Percentiles rank a stretch among this genome's conserved stretches.
Evolutionary conservation across 495 filamentous ascomycete species (phyloP).

Genomic region (Elasticomyces elasticus): DNA sequence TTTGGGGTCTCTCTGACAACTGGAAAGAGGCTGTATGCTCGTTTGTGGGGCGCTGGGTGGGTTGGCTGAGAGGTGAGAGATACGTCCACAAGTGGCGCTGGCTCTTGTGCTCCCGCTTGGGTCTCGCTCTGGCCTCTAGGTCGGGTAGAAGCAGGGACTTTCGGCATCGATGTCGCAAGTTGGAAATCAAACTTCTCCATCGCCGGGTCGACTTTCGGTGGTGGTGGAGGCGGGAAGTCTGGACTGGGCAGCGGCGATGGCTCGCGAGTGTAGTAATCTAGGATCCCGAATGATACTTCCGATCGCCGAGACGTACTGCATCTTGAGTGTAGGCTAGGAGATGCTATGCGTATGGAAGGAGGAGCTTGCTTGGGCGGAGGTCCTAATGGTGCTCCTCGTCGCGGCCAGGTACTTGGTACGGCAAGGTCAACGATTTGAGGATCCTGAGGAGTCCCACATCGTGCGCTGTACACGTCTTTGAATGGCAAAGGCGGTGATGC

Average conservation of each 20-base stretch:
- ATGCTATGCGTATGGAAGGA: neutral
- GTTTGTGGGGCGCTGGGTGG: neutral
- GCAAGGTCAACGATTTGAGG: constrained; percentile 15
- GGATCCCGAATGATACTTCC: constrained; percentile 16
- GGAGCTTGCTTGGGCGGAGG: neutral
- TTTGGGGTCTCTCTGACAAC: constrained; percentile 2
- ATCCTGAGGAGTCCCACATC: neutral
- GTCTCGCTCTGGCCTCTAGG: neutral
- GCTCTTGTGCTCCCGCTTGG: neutral
- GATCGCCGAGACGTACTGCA: constrained; percentile 5
- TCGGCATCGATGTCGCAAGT: neutral
- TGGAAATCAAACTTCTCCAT: constrained; percentile 20
- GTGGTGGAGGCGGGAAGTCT: neutral
- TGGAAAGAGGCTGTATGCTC: constrained; percentile 18
- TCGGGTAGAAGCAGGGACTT: neutral
- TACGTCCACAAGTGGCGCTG: neutral
- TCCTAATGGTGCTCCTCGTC: neutral
- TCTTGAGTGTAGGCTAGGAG: neutral
- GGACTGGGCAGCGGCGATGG: constrained; percentile 12
- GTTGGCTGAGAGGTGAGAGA: neutral
- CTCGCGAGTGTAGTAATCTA: constrained; percentile 15
- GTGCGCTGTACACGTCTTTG: neutral
- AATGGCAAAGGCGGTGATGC: neutral
- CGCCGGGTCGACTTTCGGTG: constrained; percentile 11
- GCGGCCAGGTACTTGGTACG: constrained; percentile 10